A percentile compares a stretch with the other conserved stretches of the same genome.
Conservation (phyloP, 768 basidiomycete genomes). For the Tylopilus subfusipes region DNA sequence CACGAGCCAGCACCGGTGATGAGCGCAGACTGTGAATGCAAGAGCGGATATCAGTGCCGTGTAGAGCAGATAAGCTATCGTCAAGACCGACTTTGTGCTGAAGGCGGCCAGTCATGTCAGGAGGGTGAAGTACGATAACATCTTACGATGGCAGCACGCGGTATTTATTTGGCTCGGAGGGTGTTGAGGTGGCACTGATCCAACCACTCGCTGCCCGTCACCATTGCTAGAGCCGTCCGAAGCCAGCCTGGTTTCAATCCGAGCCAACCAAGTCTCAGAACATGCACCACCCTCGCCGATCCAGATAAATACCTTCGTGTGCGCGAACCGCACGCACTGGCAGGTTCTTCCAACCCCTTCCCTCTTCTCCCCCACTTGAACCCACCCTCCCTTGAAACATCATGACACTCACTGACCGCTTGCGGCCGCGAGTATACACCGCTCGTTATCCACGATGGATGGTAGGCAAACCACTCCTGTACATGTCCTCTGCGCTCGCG, state of each 20-base stretch:
- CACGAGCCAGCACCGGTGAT: slow-evolving; percentile 89
- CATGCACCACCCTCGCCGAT: neutral
- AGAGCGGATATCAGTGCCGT: slow-evolving; percentile 13
- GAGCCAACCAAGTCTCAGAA: slow-evolving; percentile 18
- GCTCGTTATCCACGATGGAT: slow-evolving; percentile 52
- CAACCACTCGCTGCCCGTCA: slow-evolving; percentile 1
- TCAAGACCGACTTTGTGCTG: slow-evolving; percentile 51
- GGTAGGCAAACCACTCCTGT: slow-evolving; percentile 46
- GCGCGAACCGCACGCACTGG: neutral
- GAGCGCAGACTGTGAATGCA: slow-evolving; percentile 56
- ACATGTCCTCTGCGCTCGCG: slow-evolving; percentile 50
- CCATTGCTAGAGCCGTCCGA: neutral
- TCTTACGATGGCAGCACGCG: neutral
- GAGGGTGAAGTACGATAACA: slow-evolving; percentile 2
- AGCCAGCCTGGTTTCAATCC: slow-evolving; percentile 18
- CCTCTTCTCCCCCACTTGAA: neutral
- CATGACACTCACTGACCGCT: slow-evolving; percentile 27
- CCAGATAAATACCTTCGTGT: slow-evolving; percentile 23
- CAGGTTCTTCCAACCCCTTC: neutral
- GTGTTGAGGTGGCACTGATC: no score
- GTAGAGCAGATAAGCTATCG: neutral
- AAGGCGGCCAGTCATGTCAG: slow-evolving; percentile 61
- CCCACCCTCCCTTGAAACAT: slow-evolving; percentile 11
- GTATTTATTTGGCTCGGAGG: slow-evolving; percentile 5
- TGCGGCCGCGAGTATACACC: slow-evolving; percentile 38